Conservation (phyloP, 2,329 filamentous ascomycete genomes). For the Bertia moriformis region DNA sequence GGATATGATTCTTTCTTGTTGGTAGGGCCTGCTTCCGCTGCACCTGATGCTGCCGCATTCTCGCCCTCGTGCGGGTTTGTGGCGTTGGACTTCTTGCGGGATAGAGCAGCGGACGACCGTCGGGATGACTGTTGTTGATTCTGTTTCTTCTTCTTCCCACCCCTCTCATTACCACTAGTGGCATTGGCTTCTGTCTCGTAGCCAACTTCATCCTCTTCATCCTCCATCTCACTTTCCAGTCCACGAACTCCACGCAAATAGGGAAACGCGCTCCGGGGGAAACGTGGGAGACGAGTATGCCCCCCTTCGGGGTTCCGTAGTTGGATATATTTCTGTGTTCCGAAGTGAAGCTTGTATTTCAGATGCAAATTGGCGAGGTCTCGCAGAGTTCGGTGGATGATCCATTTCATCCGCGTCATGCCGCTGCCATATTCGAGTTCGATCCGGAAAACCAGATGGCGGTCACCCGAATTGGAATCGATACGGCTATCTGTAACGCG, state of each 20-base stretch:
- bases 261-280: conserved; percentile 77
- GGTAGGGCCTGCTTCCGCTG: conserved; percentile 34
- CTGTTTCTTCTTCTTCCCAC: conserved; percentile 33
- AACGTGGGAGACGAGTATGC: conserved; percentile 75
- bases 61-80: conserved; percentile 30
- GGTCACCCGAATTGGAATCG: conserved; percentile 16
- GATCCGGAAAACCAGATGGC: conserved; percentile 79
- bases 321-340: conserved; percentile 71
- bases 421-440: conserved; percentile 94
- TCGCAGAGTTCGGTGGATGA: conserved; percentile 69
- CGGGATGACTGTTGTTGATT: not conserved
- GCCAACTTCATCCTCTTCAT: conserved; percentile 31
- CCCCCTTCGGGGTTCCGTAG: conserved; percentile 50
- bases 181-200: conserved; percentile 23
- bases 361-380: conserved; percentile 89
- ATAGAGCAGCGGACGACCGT: not conserved
- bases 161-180: conserved; percentile 27
- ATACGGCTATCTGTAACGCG: conserved; percentile 38
- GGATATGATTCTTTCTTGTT: conserved; percentile 47
- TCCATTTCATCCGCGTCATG: conserved; percentile 91
- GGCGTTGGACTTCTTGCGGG: not conserved
- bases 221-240: conserved; percentile 41
- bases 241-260: conserved; percentile 57
- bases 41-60: conserved; percentile 19
- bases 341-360: conserved; percentile 64